These are phyloP conservation scores for Cetradonia linearis DNA, from an alignment of 495 filamentous ascomycete genomes.

Conservation along the genomic window DNA sequence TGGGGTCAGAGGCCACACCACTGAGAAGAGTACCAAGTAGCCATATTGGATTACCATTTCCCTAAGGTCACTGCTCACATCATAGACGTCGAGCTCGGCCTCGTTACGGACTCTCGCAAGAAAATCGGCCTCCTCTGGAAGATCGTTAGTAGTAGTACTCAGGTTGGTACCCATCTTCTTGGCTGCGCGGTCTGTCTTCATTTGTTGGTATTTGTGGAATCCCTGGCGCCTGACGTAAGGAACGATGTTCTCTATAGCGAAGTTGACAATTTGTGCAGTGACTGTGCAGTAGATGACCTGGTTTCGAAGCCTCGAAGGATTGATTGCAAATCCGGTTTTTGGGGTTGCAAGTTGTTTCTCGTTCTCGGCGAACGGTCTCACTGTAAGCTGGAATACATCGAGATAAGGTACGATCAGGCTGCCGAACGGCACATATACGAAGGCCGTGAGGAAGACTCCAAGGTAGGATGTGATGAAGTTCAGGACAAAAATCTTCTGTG, in stretches of 20 bases:
- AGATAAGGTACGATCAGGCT: slow-evolving; percentile 79
- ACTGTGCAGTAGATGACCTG: slow-evolving; percentile 97
- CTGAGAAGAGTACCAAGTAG: slow-evolving; percentile 87
- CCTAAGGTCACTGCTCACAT: slow-evolving; percentile 76
- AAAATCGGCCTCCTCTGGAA: slow-evolving; percentile 65
- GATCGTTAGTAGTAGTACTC: slow-evolving; percentile 40
- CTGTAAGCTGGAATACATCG: slow-evolving; percentile 71
- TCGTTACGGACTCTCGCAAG: slow-evolving; percentile 73
- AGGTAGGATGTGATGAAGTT: slow-evolving; percentile 98
- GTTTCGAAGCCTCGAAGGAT: slow-evolving; percentile 72
- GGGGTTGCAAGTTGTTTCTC: slow-evolving; percentile 55
- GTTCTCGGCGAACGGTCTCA: slow-evolving; percentile 61
- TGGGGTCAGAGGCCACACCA: slow-evolving; percentile 82
- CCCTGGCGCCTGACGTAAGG: slow-evolving; percentile 65
- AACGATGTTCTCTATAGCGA: slow-evolving; percentile 76
- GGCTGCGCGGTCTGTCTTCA: slow-evolving; percentile 46
- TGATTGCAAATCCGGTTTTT: slow-evolving; percentile 61
- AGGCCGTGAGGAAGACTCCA: slow-evolving; percentile 83
- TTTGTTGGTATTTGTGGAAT: slow-evolving; percentile 58
- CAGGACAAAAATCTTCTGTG: slow-evolving; percentile 84
- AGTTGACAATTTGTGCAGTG: slow-evolving; percentile 84
- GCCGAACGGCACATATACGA: slow-evolving; percentile 94
- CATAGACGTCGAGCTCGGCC: slow-evolving; percentile 75
- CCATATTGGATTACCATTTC: slow-evolving; percentile 97
- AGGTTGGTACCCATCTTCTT: slow-evolving; percentile 35